phyloP scores from a whole-genome alignment of 805 yeast species.

The Saturnispora galanensis region DNA sequence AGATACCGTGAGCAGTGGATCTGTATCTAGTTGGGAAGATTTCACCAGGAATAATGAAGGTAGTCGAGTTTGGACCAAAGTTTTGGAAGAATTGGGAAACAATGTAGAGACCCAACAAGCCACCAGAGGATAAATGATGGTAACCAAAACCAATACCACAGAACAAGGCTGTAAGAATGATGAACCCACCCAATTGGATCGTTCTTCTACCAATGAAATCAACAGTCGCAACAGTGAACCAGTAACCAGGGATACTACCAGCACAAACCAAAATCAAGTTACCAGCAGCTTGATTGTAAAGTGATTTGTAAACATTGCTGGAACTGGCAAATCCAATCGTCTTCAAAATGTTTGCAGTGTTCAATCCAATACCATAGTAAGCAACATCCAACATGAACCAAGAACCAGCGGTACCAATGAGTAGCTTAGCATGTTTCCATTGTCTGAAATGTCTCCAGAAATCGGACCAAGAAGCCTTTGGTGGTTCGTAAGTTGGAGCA shows the following conservation, averaged over 20 bases:
- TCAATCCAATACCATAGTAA: slow-evolving; percentile 79
- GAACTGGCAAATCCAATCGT: slow-evolving; percentile 79
- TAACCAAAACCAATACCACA: slow-evolving; percentile 80
- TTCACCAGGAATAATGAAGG: slow-evolving; percentile 88
- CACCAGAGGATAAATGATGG: slow-evolving; percentile 55
- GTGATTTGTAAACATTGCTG: slow-evolving; percentile 54
- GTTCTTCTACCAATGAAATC: slow-evolving; percentile 82
- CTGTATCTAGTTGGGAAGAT: slow-evolving; percentile 90
- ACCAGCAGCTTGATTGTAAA: slow-evolving; percentile 81
- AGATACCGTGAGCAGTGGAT: slow-evolving; percentile 91
- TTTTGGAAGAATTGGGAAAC: slow-evolving; percentile 81
- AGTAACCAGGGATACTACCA: slow-evolving; percentile 91
- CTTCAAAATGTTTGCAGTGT: slow-evolving; percentile 67
- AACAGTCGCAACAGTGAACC: slow-evolving; percentile 72
- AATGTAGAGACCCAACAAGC: slow-evolving; percentile 68
- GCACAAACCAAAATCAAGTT: slow-evolving; percentile 89
- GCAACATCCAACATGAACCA: slow-evolving; percentile 92
- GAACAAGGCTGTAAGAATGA: slow-evolving; percentile 59
- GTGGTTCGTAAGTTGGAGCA: slow-evolving; percentile 37
- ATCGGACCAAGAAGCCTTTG: slow-evolving; percentile 74
- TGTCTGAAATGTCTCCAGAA: slow-evolving; percentile 64
- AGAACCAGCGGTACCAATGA: slow-evolving; percentile 82
- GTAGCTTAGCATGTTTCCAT: slow-evolving; percentile 80
- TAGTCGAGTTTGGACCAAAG: slow-evolving; percentile 90
- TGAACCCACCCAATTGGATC: slow-evolving; percentile 68